Percentiles rank a stretch among this genome's conserved stretches.
phyloP scores from a whole-genome alignment of 2,329 filamentous ascomycete genomes.

The Knoxdaviesia proteae region DNA sequence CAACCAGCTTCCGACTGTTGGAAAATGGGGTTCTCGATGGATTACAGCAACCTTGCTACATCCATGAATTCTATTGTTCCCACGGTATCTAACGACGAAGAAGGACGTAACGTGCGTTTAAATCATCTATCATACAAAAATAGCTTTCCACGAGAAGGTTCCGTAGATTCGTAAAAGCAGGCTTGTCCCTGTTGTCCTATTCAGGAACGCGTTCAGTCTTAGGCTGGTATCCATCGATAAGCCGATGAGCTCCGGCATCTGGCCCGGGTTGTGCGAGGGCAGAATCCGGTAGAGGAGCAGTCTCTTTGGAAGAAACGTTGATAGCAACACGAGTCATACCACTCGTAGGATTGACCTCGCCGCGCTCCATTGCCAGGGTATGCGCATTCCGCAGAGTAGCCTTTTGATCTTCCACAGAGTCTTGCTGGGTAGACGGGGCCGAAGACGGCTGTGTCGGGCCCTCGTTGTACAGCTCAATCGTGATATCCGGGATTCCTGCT shows the following conservation, averaged over 20 bases:
- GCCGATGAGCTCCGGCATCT: slow-evolving; percentile 2
- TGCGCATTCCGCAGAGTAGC: slow-evolving; percentile 15
- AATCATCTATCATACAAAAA: too few species aligned
- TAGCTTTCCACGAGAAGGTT: too few species aligned
- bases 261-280: neutral
- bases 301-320: slow-evolving; percentile 4
- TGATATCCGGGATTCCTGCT: slow-evolving; percentile 31
- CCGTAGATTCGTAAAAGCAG: too few species aligned
- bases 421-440: too few species aligned
- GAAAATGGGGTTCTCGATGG: too few species aligned
- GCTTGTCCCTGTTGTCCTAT: too few species aligned
- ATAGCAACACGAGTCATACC: slow-evolving; percentile 6
- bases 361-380: slow-evolving; percentile 29
- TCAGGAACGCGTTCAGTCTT: neutral
- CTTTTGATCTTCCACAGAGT: slow-evolving; percentile 21
- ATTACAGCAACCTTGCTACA: too few species aligned
- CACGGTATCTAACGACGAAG: too few species aligned
- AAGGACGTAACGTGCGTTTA: too few species aligned
- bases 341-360: slow-evolving; percentile 8
- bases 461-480: slow-evolving; percentile 48
- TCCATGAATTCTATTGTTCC: too few species aligned
- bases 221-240: slow-evolving; percentile 4
- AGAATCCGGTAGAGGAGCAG: neutral
- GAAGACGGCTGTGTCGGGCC: slow-evolving; percentile 15
- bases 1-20: neutral